These are phyloP conservation scores for Atkinsonella texensis DNA, from an alignment of 2,329 filamentous ascomycete genomes.

Conservation along the genomic window DNA sequence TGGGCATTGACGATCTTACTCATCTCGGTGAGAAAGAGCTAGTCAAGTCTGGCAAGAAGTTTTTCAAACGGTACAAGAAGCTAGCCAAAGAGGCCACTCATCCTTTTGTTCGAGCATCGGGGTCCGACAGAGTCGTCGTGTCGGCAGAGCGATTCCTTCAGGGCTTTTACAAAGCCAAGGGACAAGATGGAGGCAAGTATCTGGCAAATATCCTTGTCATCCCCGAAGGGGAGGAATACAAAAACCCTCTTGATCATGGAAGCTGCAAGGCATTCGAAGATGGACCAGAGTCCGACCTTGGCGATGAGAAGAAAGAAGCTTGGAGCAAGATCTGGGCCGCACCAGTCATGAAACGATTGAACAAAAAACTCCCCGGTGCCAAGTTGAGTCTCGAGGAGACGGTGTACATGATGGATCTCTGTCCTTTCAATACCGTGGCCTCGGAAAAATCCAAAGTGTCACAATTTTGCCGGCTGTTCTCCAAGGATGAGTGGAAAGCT, in stretches of 20 bases:
- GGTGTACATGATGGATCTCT: constrained; percentile 75
- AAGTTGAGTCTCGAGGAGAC: constrained; percentile 52
- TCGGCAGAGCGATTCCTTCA: constrained; percentile 66
- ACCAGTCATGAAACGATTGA: constrained; percentile 56
- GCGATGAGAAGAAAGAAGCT: constrained; percentile 34
- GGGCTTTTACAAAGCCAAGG: constrained; percentile 49
- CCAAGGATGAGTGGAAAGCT: constrained; percentile 55
- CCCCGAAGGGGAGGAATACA: constrained; percentile 51
- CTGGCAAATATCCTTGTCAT: constrained; percentile 52
- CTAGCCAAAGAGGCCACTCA: constrained; percentile 39
- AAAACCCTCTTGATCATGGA: constrained; percentile 73
- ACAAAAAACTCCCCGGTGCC: constrained; percentile 53
- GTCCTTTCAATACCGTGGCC: constrained; percentile 73
- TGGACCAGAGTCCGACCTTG: constrained; percentile 36
- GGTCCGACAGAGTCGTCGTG: constrained; percentile 57
- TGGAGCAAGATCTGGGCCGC: constrained; percentile 56
- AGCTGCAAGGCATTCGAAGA: constrained; percentile 60
- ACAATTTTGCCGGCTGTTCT: constrained; percentile 67
- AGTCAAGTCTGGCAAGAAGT: constrained; percentile 62
- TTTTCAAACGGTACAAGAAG: constrained; percentile 58
- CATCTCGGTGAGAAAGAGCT: constrained; percentile 55
- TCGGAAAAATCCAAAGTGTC: constrained; percentile 40
- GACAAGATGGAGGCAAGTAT: constrained; percentile 27
- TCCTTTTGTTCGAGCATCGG: constrained; percentile 63
- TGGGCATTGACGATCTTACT: constrained; percentile 60